These are phyloP conservation scores for Aspergillus ustus DNA, from an alignment of 2,329 filamentous ascomycete genomes.

Conservation along the genomic window DNA sequence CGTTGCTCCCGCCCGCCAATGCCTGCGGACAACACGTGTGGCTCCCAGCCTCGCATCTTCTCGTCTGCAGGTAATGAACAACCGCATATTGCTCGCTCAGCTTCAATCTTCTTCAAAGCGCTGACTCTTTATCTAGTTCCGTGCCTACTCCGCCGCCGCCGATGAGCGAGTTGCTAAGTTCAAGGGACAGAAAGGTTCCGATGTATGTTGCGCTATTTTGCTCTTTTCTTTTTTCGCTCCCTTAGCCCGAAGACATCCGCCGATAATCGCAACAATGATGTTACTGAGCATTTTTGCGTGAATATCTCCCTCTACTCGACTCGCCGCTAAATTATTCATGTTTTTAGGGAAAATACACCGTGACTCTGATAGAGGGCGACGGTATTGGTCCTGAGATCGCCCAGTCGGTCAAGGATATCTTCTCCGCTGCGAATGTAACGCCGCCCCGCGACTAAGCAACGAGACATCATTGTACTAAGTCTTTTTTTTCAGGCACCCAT, in stretches of 20 bases:
- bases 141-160: constrained; percentile 63
- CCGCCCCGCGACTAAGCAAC: constrained; percentile 2
- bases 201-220: constrained; percentile 65
- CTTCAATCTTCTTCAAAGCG: constrained; percentile 12
- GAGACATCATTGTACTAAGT: constrained; percentile 33
- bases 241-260: constrained; percentile 34
- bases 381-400: constrained; percentile 98
- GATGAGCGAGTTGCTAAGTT: constrained; percentile 86
- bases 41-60: constrained; percentile 53
- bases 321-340: constrained; percentile 20
- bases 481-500: constrained; percentile 71
- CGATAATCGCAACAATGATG: constrained; percentile 5
- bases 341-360: constrained; percentile 85
- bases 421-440: constrained; percentile 84
- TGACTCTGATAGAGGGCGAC: constrained; percentile 97
- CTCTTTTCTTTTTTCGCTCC: constrained; percentile 32
- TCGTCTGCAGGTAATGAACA: constrained; percentile 61
- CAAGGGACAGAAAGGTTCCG: constrained; percentile 83
- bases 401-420: constrained; percentile 98
- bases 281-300: constrained; percentile 13
- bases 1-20: constrained; percentile 77
- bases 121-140: constrained; percentile 49
- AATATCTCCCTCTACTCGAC: background rate
- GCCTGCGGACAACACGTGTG: constrained; percentile 67
- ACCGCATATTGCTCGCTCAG: constrained; percentile 19